Evolutionary conservation across 169 alveolate species (phyloP).

Genomic region (Haemoproteus tartakovskyi): DNA sequence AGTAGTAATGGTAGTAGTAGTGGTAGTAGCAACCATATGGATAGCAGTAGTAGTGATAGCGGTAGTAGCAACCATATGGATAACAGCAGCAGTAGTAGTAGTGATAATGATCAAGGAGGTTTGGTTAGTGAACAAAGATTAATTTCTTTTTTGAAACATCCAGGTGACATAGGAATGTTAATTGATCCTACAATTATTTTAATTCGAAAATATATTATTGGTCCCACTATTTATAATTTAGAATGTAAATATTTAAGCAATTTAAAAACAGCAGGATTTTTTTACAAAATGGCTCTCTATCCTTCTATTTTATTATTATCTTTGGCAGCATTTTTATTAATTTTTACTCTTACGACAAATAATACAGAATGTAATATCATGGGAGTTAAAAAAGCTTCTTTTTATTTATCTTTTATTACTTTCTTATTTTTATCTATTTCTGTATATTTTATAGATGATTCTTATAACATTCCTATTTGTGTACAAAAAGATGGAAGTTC

Average conservation of each 20-base stretch:
- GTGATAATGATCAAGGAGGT: background rate
- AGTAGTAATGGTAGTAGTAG: background rate
- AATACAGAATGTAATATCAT: constrained; percentile 6
- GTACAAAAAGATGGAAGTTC: constrained; percentile 63
- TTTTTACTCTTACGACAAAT: constrained; percentile 3
- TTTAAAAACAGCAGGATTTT: constrained; percentile 36
- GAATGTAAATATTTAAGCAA: constrained; percentile 52
- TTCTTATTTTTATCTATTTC: constrained; percentile 34
- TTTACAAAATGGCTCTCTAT: too few species aligned
- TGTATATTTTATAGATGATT: constrained; percentile 26
- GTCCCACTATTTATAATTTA: constrained; percentile 50
- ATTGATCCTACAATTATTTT: constrained; percentile 26
- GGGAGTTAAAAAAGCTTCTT: constrained; percentile 5
- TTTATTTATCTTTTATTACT: constrained; percentile 23
- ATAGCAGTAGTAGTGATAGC: background rate
- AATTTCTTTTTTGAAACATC: constrained; percentile 5
- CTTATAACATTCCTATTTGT: constrained; percentile 55
- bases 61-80: background rate
- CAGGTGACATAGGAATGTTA: constrained; percentile 51
- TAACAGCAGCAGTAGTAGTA: background rate
- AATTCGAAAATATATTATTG: constrained; percentile 35
- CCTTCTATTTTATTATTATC: constrained; percentile 34
- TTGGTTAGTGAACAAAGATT: constrained; percentile 3
- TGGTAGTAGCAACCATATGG: background rate
- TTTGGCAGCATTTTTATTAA: constrained; percentile 17